Conservation (phyloP, 1,139 yeast species). For the Debaryomyces fabryi region DNA sequence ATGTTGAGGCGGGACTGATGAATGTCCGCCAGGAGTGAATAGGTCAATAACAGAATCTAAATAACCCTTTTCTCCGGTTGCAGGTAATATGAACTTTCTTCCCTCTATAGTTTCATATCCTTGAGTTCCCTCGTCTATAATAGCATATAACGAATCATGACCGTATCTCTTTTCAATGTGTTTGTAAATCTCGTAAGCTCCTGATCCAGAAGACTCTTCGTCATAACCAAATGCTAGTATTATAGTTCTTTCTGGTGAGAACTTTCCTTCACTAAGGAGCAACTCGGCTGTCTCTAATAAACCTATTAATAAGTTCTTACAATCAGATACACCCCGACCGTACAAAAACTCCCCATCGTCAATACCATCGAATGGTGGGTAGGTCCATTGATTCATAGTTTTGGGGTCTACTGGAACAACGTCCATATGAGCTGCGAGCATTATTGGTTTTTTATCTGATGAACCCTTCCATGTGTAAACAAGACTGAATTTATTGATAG, state of each 20-base stretch:
- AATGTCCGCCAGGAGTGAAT: conserved; percentile 52
- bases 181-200: conserved; percentile 35
- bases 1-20: conserved; percentile 51
- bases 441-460: conserved; percentile 36
- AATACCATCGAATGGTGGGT: conserved; percentile 46
- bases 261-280: conserved; percentile 35
- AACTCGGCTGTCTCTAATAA: conserved; percentile 46
- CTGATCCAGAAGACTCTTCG: conserved; percentile 48
- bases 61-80: conserved; percentile 53
- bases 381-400: conserved; percentile 43
- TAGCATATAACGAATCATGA: conserved; percentile 39
- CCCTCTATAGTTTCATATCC: conserved; percentile 43
- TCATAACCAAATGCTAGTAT: conserved; percentile 52
- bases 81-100: conserved; percentile 55
- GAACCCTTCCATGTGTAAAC: conserved; percentile 43
- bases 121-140: conserved; percentile 50
- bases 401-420: conserved; percentile 51
- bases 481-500: conserved; percentile 35
- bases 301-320: conserved; percentile 47
- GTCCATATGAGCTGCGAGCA: conserved; percentile 53
- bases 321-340: conserved; percentile 54
- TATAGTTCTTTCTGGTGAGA: conserved; percentile 44
- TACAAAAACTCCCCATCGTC: conserved; percentile 42
- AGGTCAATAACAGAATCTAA: conserved; percentile 40
- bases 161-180: conserved; percentile 40